A percentile compares a stretch with the other conserved stretches of the same genome.
Conservation (phyloP, 2,329 filamentous ascomycete species). For the Bertia moriformis region DNA sequence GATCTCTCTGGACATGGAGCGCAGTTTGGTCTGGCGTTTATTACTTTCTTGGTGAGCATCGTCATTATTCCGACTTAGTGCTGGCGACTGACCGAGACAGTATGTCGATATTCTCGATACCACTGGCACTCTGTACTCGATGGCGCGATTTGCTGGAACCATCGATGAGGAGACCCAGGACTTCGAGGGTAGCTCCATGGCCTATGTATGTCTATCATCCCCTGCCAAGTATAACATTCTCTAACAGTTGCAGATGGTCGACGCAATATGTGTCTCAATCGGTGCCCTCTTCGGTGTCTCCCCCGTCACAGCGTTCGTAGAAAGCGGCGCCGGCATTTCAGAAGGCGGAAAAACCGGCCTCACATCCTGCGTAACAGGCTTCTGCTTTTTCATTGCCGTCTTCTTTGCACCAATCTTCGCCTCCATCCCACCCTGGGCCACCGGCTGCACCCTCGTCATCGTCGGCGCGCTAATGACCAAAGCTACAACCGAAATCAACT, state of each 20-base stretch:
- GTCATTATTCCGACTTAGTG: background rate
- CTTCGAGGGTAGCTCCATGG: slow-evolving; percentile 71
- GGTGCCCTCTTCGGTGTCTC: slow-evolving; percentile 65
- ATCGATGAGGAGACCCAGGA: slow-evolving; percentile 74
- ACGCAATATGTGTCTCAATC: slow-evolving; percentile 65
- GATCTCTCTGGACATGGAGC: slow-evolving; percentile 51
- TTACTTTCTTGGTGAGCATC: slow-evolving; percentile 79
- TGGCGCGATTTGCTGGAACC: slow-evolving; percentile 70
- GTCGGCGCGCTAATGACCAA: slow-evolving; percentile 80
- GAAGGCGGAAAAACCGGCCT: slow-evolving; percentile 75
- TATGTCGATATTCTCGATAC: slow-evolving; percentile 1
- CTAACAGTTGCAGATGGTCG: slow-evolving; percentile 42
- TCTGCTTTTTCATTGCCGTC: slow-evolving; percentile 75
- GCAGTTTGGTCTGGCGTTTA: slow-evolving; percentile 69
- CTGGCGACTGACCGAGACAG: slow-evolving; percentile 52
- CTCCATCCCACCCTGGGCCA: slow-evolving; percentile 79
- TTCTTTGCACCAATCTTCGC: slow-evolving; percentile 88
- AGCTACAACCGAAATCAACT: slow-evolving; percentile 72
- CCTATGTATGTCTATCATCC: slow-evolving; percentile 13
- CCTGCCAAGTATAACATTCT: background rate
- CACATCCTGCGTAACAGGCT: slow-evolving; percentile 63
- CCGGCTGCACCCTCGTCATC: slow-evolving; percentile 73
- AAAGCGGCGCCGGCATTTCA: slow-evolving; percentile 78
- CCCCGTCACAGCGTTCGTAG: slow-evolving; percentile 75
- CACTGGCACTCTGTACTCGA: slow-evolving; percentile 76